Conservation (phyloP, 2,329 filamentous ascomycete genomes). For the Pyricularia pennisetigena region DNA sequence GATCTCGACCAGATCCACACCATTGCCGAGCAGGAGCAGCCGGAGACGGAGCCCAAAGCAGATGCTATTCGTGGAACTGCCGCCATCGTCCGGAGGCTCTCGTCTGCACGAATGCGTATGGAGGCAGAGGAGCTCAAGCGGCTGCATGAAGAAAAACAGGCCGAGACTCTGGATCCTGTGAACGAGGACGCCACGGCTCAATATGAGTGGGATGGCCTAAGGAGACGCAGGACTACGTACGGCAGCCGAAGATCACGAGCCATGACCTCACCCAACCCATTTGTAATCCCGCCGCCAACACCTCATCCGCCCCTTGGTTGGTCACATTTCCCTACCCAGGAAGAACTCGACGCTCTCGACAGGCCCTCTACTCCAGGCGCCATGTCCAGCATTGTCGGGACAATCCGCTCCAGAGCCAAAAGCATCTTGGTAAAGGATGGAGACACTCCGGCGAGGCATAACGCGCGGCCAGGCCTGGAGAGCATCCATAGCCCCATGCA, state of each 20-base stretch:
- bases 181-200: constrained; percentile 57
- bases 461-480: constrained; percentile 16
- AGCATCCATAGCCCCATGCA: constrained; percentile 44
- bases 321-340: constrained; percentile 67
- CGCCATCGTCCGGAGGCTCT: constrained; percentile 78
- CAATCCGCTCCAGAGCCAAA: constrained; percentile 36
- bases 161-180: constrained; percentile 63
- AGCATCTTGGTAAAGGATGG: constrained; percentile 21
- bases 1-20: constrained; percentile 93
- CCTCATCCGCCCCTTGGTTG: constrained; percentile 75
- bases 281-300: constrained; percentile 23
- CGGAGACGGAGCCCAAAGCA: constrained; percentile 92
- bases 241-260: constrained; percentile 27
- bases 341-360: constrained; percentile 47
- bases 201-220: constrained; percentile 86
- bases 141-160: constrained; percentile 66
- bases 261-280: constrained; percentile 17
- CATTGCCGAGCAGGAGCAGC: constrained; percentile 88
- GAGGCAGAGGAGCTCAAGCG: constrained; percentile 72
- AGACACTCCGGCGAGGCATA: constrained; percentile 21
- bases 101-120: constrained; percentile 62
- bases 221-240: constrained; percentile 55
- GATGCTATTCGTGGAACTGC: constrained; percentile 90
- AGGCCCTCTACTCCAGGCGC: constrained; percentile 35
- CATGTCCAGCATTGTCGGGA: constrained; percentile 47